Evolutionary conservation across 2,329 filamentous ascomycete species (phyloP).

Genomic region (Corynespora cassiicola): DNA sequence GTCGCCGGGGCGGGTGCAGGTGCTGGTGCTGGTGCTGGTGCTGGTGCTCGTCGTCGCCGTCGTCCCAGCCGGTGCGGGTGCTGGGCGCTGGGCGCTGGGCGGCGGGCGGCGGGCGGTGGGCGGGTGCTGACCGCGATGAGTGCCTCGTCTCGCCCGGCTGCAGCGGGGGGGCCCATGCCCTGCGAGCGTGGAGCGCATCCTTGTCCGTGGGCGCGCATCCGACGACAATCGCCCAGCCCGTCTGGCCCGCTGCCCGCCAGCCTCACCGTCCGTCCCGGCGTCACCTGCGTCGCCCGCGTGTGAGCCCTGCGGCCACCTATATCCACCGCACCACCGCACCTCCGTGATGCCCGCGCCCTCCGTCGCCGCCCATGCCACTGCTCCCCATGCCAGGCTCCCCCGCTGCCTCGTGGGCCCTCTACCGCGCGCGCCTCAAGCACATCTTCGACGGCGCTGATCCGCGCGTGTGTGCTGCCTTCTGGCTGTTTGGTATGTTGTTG

Average conservation of each 20-base stretch:
- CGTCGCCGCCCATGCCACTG: conserved; percentile 36
- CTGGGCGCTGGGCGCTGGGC: too few relatives aligned
- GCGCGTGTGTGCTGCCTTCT: conserved; percentile 81
- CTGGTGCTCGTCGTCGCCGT: too few relatives aligned
- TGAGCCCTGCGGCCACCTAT: background rate
- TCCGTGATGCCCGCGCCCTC: conserved; percentile 7
- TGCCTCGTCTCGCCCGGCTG: too few relatives aligned
- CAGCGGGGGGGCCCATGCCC: too few relatives aligned
- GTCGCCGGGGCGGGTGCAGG: too few relatives aligned
- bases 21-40: too few relatives aligned
- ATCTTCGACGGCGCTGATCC: conserved; percentile 72
- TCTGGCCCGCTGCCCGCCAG: conserved; percentile 2
- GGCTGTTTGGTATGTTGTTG: conserved; percentile 78
- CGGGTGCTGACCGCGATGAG: too few relatives aligned
- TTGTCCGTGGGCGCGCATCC: conserved; percentile 10
- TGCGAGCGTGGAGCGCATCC: too few relatives aligned
- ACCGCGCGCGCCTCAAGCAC: conserved; percentile 68
- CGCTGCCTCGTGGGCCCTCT: conserved; percentile 75
- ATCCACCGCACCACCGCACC: conserved; percentile 1
- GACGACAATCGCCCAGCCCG: conserved; percentile 1
- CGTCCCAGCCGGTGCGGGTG: too few relatives aligned
- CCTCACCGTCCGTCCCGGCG: background rate
- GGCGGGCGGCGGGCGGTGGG: too few relatives aligned
- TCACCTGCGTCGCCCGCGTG: conserved; percentile 7
- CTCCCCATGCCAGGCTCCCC: conserved; percentile 65